Evolutionary conservation across 495 filamentous ascomycete species (phyloP).

Genomic region (Tuber magnatum): DNA sequence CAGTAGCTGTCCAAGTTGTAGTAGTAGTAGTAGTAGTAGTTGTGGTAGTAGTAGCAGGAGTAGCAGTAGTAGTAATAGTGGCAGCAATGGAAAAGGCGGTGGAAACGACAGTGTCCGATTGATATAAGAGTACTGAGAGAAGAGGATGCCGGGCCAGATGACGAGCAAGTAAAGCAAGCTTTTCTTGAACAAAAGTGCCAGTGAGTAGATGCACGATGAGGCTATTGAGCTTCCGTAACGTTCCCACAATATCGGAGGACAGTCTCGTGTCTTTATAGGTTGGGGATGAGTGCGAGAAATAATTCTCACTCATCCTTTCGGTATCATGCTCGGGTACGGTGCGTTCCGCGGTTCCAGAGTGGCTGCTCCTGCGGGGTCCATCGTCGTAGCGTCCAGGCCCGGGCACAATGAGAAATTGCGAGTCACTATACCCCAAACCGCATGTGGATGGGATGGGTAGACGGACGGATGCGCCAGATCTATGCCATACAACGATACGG

Average conservation of each 20-base stretch:
- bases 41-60: too few relatives aligned
- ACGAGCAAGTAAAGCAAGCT: background rate
- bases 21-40: background rate
- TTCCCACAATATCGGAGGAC: background rate
- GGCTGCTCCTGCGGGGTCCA: too few relatives aligned
- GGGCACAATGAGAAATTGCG: too few relatives aligned
- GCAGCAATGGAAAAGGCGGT: background rate
- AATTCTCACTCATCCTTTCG: too few relatives aligned
- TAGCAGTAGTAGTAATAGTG: too few relatives aligned
- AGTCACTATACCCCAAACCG: too few relatives aligned
- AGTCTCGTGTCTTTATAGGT: background rate
- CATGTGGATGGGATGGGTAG: too few relatives aligned
- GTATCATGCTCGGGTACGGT: too few relatives aligned
- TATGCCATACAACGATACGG: too few relatives aligned
- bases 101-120: background rate
- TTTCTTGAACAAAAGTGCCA: background rate
- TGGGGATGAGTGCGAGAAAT: background rate
- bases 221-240: background rate
- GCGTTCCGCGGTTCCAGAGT: too few relatives aligned
- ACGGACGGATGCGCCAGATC: too few relatives aligned
- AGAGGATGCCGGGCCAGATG: background rate
- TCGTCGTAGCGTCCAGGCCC: too few relatives aligned
- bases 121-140: background rate
- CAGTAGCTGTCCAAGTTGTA: background rate
- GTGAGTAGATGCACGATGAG: background rate